Evolutionary conservation across 2,329 filamentous ascomycete genomes (phyloP), one percentile per base, ranked within the genome.

Genomic region (Xylariales sp.): DNA sequence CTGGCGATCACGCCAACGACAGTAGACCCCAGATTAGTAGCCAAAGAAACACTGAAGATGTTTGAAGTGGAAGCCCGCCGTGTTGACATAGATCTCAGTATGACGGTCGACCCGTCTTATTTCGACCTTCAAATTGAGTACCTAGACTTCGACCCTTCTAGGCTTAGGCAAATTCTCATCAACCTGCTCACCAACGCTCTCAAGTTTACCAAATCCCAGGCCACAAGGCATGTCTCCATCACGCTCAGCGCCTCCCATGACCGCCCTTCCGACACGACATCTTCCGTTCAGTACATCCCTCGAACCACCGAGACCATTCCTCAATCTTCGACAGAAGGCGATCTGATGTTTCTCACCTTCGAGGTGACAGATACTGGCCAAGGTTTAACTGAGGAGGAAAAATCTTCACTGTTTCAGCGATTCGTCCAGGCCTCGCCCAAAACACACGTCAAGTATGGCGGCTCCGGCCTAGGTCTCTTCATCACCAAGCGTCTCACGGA

Each of bases 401-500:
- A 76, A 55, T 80, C 78, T 48, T 56, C 80, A 10, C 62, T 85
- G 1, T 85, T 85, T 57, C 73, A 81, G 43, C 70, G 81, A 2
- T 85, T 84, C 53, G 78, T 78, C 8, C 81, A 85, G 53, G 80
- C 81, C 1, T 77, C 74, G 10, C 78, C 79, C 2, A 70, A 79
- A 23, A 85, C 81, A 0, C 81, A 85, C 50, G 79, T 85, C 3
- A 78, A 83, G 47, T 85, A 85, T 42, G 82, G 81, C 12, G 82
- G 82, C 8, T 82, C 76, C 1, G 82, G 82, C 0, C 63, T 86
- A 1, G 82, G 82, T 0, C 65, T 89, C 2, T 88, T 88, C 62
- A 88, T 89, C 53, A 85, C 78, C 7, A 72, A 83, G 17, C 83
- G 84, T 51, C 63, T 89, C 37, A 84, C 81, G 1, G 83, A 88